Percentiles rank a stretch among this genome's conserved stretches.
phyloP scores from a whole-genome alignment of 176 grass and related monocot genomes.

The Poa annua region DNA sequence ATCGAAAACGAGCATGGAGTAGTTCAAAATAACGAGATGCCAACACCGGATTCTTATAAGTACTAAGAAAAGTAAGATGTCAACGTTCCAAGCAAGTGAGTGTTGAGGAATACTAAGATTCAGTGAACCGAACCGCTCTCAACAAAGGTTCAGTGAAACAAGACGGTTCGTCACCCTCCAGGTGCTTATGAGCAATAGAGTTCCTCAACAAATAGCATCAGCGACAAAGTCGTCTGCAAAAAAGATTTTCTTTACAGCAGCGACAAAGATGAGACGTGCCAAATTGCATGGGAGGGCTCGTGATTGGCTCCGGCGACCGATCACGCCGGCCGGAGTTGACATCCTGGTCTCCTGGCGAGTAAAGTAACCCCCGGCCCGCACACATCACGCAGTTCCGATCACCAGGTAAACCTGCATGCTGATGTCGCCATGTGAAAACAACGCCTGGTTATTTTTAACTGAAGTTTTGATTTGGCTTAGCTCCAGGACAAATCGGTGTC shows the following conservation, averaged over 20 bases:
- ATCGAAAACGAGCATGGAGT: background rate
- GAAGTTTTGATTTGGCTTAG: background rate
- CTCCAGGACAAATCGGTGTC: background rate
- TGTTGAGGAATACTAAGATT: background rate
- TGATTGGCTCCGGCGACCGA: background rate
- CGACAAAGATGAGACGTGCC: too few relatives aligned
- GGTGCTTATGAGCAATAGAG: background rate
- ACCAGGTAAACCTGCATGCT: background rate
- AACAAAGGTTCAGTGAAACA: background rate
- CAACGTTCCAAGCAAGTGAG: background rate
- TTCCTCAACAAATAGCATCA: background rate
- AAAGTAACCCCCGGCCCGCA: background rate
- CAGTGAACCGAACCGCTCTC: background rate
- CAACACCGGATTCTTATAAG: background rate
- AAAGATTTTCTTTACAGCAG: too few relatives aligned
- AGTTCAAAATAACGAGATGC: background rate
- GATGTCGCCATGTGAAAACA: background rate
- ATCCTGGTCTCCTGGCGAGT: background rate
- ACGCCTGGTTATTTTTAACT: background rate
- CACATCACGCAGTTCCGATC: background rate
- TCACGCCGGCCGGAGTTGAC: background rate
- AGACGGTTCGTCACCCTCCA: background rate
- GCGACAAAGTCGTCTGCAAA: too few relatives aligned
- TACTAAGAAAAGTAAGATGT: background rate
- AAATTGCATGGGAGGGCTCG: background rate